Evolutionary conservation across 2,329 filamentous ascomycete species (phyloP), one percentile per base, ranked within the genome.

Genomic region (Fusarium cyanostomum): DNA sequence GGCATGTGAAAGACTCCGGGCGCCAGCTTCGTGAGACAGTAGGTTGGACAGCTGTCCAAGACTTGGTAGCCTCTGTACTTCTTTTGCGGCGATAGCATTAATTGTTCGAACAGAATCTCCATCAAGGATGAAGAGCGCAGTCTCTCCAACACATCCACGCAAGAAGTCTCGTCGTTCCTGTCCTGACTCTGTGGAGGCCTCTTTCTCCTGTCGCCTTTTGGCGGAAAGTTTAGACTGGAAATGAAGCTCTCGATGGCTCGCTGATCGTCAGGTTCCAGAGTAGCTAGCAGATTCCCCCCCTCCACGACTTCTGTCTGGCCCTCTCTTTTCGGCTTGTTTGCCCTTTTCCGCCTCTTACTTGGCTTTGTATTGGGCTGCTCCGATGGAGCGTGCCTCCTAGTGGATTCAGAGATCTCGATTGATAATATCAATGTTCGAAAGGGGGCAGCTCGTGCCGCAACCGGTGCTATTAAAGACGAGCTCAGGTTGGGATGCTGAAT

Each of bases 1-100:
- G 68, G 62, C 24, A 75, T 64, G 45, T 78, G 64, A 26, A 79
- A 79, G 13, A 79, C 74, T 13, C 74, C 74, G 0, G 78, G 78
- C 5, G 70, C 69, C 7, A 79, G 41, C 3, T 52, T 55, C 3
- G 61, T 59, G 9, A 79, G 64, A 8, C 73, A 68, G 11, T 61
- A 59, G 4, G 62, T 37, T 13, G 59, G 37, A 10, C 39, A 64
- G n/a, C 53, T 55, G 2, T 64, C 52, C 7, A 54, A 15, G 2
- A 71, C 49, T 39, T 52, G 58, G 7, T 76, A 56, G 1, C 66
- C 68, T 33, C 58, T 66, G 9, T 64, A 64, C 26, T 52, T 67
- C 39, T 62, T 70, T 4, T 41, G 58, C 8, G 59, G 59, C 2
- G 74, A 74, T 9, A 72, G 33, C 3, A 76, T 54, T 2, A 76